Base-by-base conservation (phyloP, 176 grass and related monocot genomes). In the Oryza meyeriana region DNA sequence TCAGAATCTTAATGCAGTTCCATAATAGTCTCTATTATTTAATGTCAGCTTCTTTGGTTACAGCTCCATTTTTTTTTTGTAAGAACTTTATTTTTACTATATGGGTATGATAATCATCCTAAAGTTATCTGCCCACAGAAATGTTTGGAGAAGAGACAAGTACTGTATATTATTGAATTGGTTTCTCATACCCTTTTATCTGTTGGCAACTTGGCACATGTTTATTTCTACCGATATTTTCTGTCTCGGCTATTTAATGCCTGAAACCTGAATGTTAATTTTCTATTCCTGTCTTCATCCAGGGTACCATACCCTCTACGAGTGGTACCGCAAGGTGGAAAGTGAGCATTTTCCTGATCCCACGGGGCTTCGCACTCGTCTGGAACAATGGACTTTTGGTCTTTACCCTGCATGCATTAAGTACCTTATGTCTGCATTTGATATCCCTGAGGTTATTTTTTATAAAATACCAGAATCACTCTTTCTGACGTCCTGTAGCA, bases 371-470 rank as follows among this genome's bases (percentile, higher is more conserved):
- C 88, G 97, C 0, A 40, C 89, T 65, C 93, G 93, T 72, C 81
- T 99, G 20, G 91, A 99, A 52, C 89, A 95, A 63, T 95, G 84
- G 93, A 95, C 97, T 22, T 95, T 99, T 22, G 97, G 97, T 12
- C 85, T 99, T 66, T 99, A 99, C 74, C 96, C 96, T 71, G 96
- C 96, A 20, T 94, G 93, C 91, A 95, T 99, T 62, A 99, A 99
- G 85, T 99, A 99, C 77, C 91, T 99, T 24, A 99, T 99, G 97
- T 99, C 97, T 16, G 97, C 97, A 70, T 99, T 99, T 33, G 97
- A 99, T 55, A 77, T 99, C 61, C 93, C 97, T 12, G 97, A 99
- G 97, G 96, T 99, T 76, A 80, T 45, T 69, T 13, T 84, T 61
- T 24, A 22, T 78, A 80, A 64, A 59, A 33, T 44, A 35, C 34